Evolutionary conservation across 2,329 filamentous ascomycete genomes (phyloP).

Genomic region (Falciphora oryzae): DNA sequence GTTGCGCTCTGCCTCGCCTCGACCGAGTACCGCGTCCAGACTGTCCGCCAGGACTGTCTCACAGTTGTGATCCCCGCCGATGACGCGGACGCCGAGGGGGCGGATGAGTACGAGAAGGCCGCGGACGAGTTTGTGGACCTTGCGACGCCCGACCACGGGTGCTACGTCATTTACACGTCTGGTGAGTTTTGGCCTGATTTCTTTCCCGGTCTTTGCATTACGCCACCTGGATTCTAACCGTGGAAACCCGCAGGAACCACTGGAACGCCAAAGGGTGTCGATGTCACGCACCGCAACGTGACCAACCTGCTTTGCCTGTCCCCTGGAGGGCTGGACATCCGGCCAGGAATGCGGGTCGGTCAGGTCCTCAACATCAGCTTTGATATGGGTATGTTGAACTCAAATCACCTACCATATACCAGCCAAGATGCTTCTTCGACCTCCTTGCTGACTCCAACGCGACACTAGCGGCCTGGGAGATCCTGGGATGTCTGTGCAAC

Average conservation of each 20-base stretch:
- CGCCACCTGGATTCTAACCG: neutral
- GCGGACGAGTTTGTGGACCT: conserved; percentile 9
- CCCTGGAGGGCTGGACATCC: conserved; percentile 39
- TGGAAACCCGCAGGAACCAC: conserved; percentile 38
- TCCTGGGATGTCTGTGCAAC: conserved; percentile 51
- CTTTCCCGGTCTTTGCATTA: neutral
- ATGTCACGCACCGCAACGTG: conserved; percentile 20
- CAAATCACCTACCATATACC: neutral
- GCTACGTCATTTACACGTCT: conserved; percentile 50
- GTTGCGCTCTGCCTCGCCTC: conserved; percentile 40
- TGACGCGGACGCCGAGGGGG: neutral
- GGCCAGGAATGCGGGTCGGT: conserved; percentile 43
- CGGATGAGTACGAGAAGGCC: conserved; percentile 3
- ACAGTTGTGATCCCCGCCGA: conserved; percentile 8
- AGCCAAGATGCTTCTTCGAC: neutral
- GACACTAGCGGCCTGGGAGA: conserved; percentile 50
- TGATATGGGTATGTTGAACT: conserved; percentile 48
- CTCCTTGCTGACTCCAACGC: neutral
- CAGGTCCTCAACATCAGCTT: conserved; percentile 54
- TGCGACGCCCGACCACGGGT: conserved; percentile 28
- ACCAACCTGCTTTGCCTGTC: conserved; percentile 37
- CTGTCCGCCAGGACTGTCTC: conserved; percentile 3
- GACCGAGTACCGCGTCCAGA: conserved; percentile 10
- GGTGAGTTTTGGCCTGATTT: neutral
- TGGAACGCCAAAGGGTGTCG: conserved; percentile 27